Percentiles rank a stretch among this genome's conserved stretches.
Evolutionary conservation across 2,329 filamentous ascomycete species (phyloP).

Genomic region (Xylaria sp.): DNA sequence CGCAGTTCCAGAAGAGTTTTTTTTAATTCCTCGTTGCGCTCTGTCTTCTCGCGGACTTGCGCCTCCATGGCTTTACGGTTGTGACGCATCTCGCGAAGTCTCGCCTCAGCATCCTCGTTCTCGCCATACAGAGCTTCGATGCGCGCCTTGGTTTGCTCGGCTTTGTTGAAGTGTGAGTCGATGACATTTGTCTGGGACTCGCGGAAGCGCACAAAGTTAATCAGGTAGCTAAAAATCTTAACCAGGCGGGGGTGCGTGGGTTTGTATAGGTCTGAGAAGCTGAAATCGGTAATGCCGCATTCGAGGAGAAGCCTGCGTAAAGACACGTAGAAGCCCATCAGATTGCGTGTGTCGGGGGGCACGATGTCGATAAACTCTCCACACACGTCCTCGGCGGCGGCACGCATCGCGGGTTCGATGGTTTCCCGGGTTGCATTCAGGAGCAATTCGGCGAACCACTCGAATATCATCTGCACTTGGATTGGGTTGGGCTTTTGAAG

Average conservation of each 20-base stretch:
- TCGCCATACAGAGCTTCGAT: constrained; percentile 86
- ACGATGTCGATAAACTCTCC: constrained; percentile 85
- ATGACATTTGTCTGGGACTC: constrained; percentile 90
- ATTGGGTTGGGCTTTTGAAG: constrained; percentile 92
- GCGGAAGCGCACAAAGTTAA: constrained; percentile 98
- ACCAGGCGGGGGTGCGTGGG: constrained; percentile 89
- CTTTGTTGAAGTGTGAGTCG: constrained; percentile 91
- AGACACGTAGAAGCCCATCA: constrained; percentile 94
- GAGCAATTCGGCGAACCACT: constrained; percentile 94
- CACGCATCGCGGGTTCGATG: constrained; percentile 93
- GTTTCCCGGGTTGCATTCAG: constrained; percentile 93
- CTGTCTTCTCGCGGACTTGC: constrained; percentile 82
- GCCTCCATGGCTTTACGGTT: constrained; percentile 82
- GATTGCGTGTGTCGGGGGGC: constrained; percentile 84
- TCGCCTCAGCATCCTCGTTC: constrained; percentile 85
- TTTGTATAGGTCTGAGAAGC: constrained; percentile 88
- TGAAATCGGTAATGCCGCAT: constrained; percentile 93
- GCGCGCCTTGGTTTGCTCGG: constrained; percentile 81
- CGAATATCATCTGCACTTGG: constrained; percentile 96
- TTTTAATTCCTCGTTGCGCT: constrained; percentile 86
- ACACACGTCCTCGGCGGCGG: constrained; percentile 85
- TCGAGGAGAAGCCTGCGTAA: constrained; percentile 79
- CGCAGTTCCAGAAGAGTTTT: constrained; percentile 79
- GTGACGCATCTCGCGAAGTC: constrained; percentile 79
- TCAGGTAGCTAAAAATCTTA: constrained; percentile 96